Percentiles rank a stretch among this genome's conserved stretches.
Conservation (phyloP, 176 grass and related monocot species). For the Ensete ventricosum region DNA sequence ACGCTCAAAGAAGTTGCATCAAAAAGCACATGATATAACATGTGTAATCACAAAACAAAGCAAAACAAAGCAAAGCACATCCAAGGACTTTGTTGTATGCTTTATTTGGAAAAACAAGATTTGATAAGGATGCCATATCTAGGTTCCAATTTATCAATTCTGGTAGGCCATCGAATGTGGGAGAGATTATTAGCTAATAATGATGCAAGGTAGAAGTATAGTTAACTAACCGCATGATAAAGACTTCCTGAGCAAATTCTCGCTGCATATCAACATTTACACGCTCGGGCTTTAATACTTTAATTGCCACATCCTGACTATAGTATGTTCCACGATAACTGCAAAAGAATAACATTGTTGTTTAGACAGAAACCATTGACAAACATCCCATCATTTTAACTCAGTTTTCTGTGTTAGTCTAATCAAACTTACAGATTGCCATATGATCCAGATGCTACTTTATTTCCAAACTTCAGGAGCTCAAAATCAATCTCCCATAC, state of each 20-base stretch:
- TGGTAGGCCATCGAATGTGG: not conserved
- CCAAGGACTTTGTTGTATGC: not conserved
- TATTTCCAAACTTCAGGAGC: constrained; percentile 67
- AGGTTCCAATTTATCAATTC: not conserved
- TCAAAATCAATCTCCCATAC: constrained; percentile 94
- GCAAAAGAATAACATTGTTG: constrained; percentile 5
- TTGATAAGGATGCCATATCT: not conserved
- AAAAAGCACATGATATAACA: too few relatives aligned
- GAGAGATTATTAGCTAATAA: not conserved
- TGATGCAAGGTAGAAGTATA: not conserved
- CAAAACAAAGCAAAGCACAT: not conserved
- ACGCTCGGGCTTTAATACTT: constrained; percentile 88
- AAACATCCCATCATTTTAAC: not conserved
- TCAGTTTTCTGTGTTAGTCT: not conserved
- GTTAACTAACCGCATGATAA: constrained; percentile 83
- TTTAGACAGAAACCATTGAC: constrained; percentile 17
- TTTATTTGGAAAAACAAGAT: not conserved
- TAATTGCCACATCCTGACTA: constrained; percentile 98
- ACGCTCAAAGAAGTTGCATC: too few relatives aligned
- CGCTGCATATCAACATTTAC: constrained; percentile 79
- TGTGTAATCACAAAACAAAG: too few relatives aligned
- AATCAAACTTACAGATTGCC: constrained; percentile 73
- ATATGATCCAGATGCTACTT: constrained; percentile 94
- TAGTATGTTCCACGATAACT: constrained; percentile 80
- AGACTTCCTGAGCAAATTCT: constrained; percentile 98